Percentiles rank a stretch among this genome's conserved stretches.
Evolutionary conservation across 2,329 filamentous ascomycete species (phyloP).

Genomic region (Stylonectria norvegica): DNA sequence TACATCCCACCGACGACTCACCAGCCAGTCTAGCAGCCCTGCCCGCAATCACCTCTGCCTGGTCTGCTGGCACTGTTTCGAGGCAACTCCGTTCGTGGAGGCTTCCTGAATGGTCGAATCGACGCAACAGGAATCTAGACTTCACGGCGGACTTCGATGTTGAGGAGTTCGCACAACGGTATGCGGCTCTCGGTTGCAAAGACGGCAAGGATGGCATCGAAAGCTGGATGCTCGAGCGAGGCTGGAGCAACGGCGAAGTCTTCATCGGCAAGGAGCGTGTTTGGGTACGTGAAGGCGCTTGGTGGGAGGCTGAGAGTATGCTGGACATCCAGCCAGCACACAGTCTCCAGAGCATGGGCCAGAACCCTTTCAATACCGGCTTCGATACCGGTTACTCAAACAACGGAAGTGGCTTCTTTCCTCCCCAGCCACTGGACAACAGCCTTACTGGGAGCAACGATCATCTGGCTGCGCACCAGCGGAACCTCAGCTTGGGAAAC

Average conservation of each 20-base stretch:
- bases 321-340: conserved; percentile 77
- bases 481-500: conserved; percentile 55
- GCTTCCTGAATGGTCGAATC: conserved; percentile 93
- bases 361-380: conserved; percentile 41
- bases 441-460: conserved; percentile 68
- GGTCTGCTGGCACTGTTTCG: conserved; percentile 91
- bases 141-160: conserved; percentile 96
- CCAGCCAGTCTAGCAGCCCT: conserved; percentile 72
- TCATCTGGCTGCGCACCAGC: conserved; percentile 63
- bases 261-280: conserved; percentile 86
- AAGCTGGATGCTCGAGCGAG: conserved; percentile 88
- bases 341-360: conserved; percentile 38
- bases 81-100: conserved; percentile 91
- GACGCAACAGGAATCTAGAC: conserved; percentile 84
- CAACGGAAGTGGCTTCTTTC: conserved; percentile 67
- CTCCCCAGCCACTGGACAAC: conserved; percentile 55
- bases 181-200: conserved; percentile 77
- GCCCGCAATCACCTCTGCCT: conserved; percentile 71
- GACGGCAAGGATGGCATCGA: conserved; percentile 91
- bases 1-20: conserved; percentile 87
- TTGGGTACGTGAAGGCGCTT: conserved; percentile 90
- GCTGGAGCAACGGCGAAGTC: conserved; percentile 98
- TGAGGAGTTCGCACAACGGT: conserved; percentile 85
- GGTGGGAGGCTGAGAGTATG: conserved; percentile 98
- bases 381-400: conserved; percentile 72